These are phyloP conservation scores for Kentomonas sorsogonicus DNA, from an alignment of 208 protist species.

Conservation along the genomic window DNA sequence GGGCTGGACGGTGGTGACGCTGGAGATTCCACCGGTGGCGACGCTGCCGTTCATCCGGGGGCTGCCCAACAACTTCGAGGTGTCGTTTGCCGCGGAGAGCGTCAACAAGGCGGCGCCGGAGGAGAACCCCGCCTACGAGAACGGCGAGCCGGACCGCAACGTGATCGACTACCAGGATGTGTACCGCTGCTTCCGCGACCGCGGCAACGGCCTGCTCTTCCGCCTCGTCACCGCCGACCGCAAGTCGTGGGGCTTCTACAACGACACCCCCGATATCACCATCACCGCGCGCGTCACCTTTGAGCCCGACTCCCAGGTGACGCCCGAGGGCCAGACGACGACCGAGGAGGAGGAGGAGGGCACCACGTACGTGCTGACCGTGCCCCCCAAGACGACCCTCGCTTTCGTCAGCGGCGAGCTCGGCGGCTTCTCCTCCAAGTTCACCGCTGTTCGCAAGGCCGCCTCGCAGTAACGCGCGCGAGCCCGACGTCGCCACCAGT, in stretches of 20 bases:
- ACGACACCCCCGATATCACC: conserved; percentile 35
- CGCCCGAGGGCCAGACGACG: conserved; percentile 26
- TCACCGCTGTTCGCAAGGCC: too few relatives aligned
- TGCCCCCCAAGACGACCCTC: conserved; percentile 27
- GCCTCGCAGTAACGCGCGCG: too few relatives aligned
- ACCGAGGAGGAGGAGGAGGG: conserved; percentile 10
- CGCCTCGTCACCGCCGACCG: conserved; percentile 27
- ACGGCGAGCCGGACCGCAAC: conserved; percentile 33
- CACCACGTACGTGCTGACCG: conserved; percentile 6
- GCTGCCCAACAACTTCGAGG: conserved; percentile 45
- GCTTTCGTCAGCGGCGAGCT: conserved; percentile 30
- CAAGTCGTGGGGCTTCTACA: conserved; percentile 56
- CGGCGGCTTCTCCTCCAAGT: conserved; percentile 21
- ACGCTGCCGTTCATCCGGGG: conserved; percentile 58
- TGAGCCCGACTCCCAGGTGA: conserved; percentile 24
- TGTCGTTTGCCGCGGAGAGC: conserved; percentile 47
- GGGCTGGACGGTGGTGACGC: conserved; percentile 35
- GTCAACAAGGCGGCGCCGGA: conserved; percentile 32
- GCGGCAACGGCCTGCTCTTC: conserved; percentile 51
- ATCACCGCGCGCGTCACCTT: conserved; percentile 27
- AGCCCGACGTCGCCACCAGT: too few relatives aligned
- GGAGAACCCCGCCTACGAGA: conserved; percentile 41
- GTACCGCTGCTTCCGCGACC: conserved; percentile 61
- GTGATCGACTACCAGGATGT: conserved; percentile 46
- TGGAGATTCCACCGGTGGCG: conserved; percentile 46